Percentiles rank a stretch among this genome's conserved stretches.
Conservation (phyloP, 179 eudicot genomes). For the Drosera spatulata region DNA sequence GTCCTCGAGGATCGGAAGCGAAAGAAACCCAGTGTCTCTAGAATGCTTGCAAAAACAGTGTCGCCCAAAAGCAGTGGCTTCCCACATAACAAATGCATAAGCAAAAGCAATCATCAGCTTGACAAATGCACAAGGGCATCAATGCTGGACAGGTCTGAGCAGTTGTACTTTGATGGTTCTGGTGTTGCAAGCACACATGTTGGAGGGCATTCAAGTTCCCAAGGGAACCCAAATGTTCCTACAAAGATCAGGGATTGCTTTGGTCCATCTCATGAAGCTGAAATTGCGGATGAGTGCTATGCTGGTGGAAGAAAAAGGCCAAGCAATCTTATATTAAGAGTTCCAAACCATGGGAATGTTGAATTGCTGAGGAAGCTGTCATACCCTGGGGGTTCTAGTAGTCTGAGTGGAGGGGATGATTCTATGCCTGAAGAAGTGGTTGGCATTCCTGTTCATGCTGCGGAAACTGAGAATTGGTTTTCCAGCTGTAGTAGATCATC, state of each 20-base stretch:
- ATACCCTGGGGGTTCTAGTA: slow-evolving; percentile 10
- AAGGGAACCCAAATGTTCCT: slow-evolving; percentile 16
- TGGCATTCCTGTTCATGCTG: slow-evolving; percentile 8
- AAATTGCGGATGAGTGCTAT: slow-evolving; percentile 8
- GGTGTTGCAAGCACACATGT: slow-evolving; percentile 11
- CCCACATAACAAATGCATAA: slow-evolving; percentile 20
- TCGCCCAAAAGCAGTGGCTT: slow-evolving; percentile 31
- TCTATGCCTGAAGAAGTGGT: slow-evolving; percentile 15
- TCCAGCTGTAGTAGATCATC: slow-evolving; percentile 9
- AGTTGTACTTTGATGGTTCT: slow-evolving; percentile 10
- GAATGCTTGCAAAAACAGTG: slow-evolving; percentile 30
- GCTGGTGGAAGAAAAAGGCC: slow-evolving; percentile 19
- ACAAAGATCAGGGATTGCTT: slow-evolving; percentile 18
- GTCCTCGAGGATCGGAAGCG: slow-evolving; percentile 18
- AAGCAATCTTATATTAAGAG: slow-evolving; percentile 13
- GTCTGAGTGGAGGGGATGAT: slow-evolving; percentile 11
- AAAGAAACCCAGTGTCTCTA: slow-evolving; percentile 21
- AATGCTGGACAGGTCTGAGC: slow-evolving; percentile 8
- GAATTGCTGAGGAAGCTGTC: slow-evolving; percentile 9
- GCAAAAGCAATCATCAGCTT: slow-evolving; percentile 16
- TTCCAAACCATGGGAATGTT: slow-evolving; percentile 10
- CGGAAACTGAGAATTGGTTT: slow-evolving; percentile 7
- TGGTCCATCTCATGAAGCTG: slow-evolving; percentile 5
- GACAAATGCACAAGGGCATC: slow-evolving; percentile 14
- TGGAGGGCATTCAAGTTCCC: slow-evolving; percentile 13